phyloP scores from a whole-genome alignment of 2,329 filamentous ascomycete genomes.

The Fusarium goolgardi region DNA sequence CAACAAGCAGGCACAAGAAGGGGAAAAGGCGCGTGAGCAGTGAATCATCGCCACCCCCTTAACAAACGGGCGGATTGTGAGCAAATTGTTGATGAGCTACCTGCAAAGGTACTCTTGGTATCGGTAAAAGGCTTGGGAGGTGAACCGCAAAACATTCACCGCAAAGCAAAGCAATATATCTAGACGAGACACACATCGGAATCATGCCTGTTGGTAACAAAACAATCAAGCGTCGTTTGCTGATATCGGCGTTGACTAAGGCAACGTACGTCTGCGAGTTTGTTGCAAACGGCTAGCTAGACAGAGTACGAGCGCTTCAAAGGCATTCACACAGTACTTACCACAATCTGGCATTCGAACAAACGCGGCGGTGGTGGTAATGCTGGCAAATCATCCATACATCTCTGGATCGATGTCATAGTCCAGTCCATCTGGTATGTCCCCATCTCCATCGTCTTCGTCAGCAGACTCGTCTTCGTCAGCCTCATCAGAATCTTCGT shows the following conservation, averaged over 20 bases:
- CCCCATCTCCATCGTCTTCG: constrained; percentile 41
- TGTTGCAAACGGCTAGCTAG: neutral
- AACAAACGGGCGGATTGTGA: neutral
- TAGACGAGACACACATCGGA: neutral
- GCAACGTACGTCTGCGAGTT: neutral
- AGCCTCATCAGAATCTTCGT: constrained; percentile 47
- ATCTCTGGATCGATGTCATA: constrained; percentile 4
- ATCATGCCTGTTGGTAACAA: neutral
- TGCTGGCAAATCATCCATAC: neutral
- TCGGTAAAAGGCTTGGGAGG: too few species aligned
- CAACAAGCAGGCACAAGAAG: neutral
- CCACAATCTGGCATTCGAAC: neutral
- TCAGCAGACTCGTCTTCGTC: constrained; percentile 48
- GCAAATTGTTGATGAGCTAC: neutral
- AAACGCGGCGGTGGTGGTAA: neutral
- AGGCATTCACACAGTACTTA: neutral
- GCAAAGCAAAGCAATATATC: neutral
- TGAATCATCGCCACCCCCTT: neutral
- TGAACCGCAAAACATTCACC: neutral
- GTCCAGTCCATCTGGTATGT: constrained; percentile 19
- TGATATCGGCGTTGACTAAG: neutral
- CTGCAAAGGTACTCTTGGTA: neutral
- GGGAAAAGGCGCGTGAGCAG: neutral
- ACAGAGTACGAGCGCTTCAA: neutral
- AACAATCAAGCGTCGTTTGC: neutral